Conservation (phyloP, 345 rosid genomes). For the Corymbia maculata region DNA sequence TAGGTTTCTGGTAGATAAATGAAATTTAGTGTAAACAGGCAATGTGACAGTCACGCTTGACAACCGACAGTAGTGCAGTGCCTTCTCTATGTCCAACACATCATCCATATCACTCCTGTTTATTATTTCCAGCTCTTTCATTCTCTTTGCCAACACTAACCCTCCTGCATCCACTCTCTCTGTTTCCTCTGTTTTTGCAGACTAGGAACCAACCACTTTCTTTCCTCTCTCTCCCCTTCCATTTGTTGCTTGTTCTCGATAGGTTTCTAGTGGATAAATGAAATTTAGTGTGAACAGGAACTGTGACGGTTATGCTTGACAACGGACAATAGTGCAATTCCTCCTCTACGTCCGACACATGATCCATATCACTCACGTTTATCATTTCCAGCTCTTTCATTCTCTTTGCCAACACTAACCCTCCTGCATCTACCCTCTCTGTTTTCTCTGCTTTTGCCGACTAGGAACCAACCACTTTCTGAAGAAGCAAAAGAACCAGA, state of each 20-base stretch:
- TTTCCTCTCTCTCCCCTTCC: background rate
- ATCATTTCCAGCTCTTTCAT: conserved; percentile 83
- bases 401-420: conserved; percentile 45
- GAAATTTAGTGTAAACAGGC: too few relatives aligned
- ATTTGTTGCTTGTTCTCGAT: too few relatives aligned
- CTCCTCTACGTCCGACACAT: conserved; percentile 64
- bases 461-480: background rate
- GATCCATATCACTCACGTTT: conserved; percentile 58
- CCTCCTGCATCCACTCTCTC: background rate
- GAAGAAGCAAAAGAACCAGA: background rate
- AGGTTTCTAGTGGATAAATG: too few relatives aligned
- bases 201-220: background rate
- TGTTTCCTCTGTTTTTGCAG: too few relatives aligned
- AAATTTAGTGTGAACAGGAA: too few relatives aligned
- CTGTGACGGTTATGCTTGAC: background rate
- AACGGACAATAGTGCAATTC: conserved; percentile 19
- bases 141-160: conserved; percentile 48
- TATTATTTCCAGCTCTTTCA: conserved; percentile 80
- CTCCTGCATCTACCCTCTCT: conserved; percentile 14
- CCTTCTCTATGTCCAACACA: conserved; percentile 67
- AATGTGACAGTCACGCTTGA: background rate
- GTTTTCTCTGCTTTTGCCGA: background rate
- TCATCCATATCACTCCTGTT: conserved; percentile 61
- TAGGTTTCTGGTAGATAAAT: too few relatives aligned
- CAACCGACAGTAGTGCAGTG: conserved; percentile 10